phyloP scores from a whole-genome alignment of 805 yeast species.

The Yamadazyma endophytica region DNA sequence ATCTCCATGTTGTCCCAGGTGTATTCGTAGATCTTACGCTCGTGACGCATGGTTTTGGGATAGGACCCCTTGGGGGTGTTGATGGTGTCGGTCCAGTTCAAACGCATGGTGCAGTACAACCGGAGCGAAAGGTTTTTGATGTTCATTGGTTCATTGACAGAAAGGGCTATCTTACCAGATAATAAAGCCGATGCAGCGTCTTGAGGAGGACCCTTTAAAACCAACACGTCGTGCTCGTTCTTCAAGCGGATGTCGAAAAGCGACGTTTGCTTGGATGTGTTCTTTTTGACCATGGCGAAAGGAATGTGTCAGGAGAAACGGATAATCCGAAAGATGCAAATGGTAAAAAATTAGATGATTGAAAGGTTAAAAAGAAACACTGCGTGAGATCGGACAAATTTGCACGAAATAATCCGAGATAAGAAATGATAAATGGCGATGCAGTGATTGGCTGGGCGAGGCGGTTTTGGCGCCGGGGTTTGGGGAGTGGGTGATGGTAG shows the following conservation, averaged over 20 bases:
- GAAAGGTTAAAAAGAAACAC: too few relatives aligned
- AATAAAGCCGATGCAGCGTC: conserved; percentile 76
- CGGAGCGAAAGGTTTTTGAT: conserved; percentile 62
- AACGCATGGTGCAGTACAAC: conserved; percentile 61
- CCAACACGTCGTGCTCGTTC: conserved; percentile 75
- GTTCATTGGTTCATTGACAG: conserved; percentile 70
- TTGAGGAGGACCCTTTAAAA: conserved; percentile 71
- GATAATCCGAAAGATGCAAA: too few relatives aligned
- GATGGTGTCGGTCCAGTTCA: conserved; percentile 59
- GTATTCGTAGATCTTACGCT: conserved; percentile 67
- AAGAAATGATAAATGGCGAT: too few relatives aligned
- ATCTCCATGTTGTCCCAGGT: conserved; percentile 70
- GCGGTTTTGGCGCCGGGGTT: too few relatives aligned
- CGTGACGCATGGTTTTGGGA: conserved; percentile 48
- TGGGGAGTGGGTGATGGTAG: too few relatives aligned
- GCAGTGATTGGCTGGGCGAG: too few relatives aligned
- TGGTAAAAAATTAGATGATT: too few relatives aligned
- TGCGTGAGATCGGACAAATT: too few relatives aligned
- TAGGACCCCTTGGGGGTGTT: conserved; percentile 44
- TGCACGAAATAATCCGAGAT: too few relatives aligned
- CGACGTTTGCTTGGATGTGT: conserved; percentile 23
- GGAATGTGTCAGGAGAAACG: too few relatives aligned
- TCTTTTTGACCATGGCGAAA: too few relatives aligned
- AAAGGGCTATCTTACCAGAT: conserved; percentile 72
- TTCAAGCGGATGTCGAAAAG: conserved; percentile 52